Evolutionary conservation across 148 eudicot genomes (phyloP), one percentile per base, ranked within the genome.

Genomic region (Cornus florida): DNA sequence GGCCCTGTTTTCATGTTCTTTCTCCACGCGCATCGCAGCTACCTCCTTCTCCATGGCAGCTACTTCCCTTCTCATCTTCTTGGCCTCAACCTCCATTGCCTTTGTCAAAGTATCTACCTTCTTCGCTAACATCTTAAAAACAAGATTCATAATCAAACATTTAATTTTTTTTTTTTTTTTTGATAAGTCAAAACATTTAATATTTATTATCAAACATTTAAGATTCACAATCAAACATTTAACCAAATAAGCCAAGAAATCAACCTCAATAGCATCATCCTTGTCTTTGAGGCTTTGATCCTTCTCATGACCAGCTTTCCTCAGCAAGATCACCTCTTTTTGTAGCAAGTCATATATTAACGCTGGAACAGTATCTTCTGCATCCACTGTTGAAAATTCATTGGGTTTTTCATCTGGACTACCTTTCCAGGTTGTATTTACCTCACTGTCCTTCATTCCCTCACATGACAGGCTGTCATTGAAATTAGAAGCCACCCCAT

Each of bases 1-100:
- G 76, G 93, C 91, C 75, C 86, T 91, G 74, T 83, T 95, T 79
- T 95, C 99, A 70, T 95, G 99, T 67, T 95, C 99, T 82, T 95
- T 95, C 32, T 95, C 99, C 43, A 87, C 88, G 62, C 98, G 98
- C 89, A 95, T 95, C 12, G 99, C 94, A 86, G 97, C 84, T 77
- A 95, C 99, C 88, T 95, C 99, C 83, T 95, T 95, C 88, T 95
- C 99, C 97, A 95, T 92, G n/a, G 97, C 97, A 84, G 98, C 93
- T 69, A 95, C 99, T 81, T 93, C 98, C 80, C 99, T 95, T 83
- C 99, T 89, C 99, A 95, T 93, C 90, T 93, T 95, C 86, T 95
- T 95, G 72, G 98, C 99, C 87, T 95, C 99, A 81, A 95, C 96
- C 85, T 95, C 99, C 99, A 95, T 92, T 19, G 98, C 99, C 81